phyloP scores from a whole-genome alignment of 2,329 filamentous ascomycete genomes.

The Fonsecaea monophora region DNA sequence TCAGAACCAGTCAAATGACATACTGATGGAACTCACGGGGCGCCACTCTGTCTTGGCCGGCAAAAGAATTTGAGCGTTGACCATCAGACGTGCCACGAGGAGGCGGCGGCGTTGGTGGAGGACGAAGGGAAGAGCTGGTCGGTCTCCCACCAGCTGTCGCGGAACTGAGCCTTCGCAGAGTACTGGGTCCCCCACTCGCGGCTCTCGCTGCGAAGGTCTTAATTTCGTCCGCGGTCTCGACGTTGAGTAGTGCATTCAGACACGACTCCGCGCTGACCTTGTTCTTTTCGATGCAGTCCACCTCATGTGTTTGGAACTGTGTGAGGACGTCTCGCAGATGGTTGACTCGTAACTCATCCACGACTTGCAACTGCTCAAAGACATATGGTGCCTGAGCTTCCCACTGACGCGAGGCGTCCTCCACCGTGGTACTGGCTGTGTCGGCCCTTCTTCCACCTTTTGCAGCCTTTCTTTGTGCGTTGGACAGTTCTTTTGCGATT shows the following conservation, averaged over 20 bases:
- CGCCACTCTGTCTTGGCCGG: constrained; percentile 47
- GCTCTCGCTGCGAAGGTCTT: constrained; percentile 67
- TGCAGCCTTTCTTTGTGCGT: constrained; percentile 82
- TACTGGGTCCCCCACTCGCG: constrained; percentile 45
- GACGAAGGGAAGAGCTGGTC: constrained; percentile 37
- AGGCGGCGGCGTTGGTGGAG: constrained; percentile 48
- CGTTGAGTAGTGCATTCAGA: constrained; percentile 80
- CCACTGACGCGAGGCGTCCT: constrained; percentile 85
- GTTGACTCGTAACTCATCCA: constrained; percentile 89
- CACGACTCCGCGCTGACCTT: constrained; percentile 78
- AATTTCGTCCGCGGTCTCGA: constrained; percentile 87
- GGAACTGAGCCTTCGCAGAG: constrained; percentile 49
- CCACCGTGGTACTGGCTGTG: constrained; percentile 74
- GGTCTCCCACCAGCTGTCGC: constrained; percentile 41
- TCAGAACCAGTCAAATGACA: constrained; percentile 7
- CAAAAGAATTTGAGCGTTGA: constrained; percentile 57
- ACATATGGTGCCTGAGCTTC: constrained; percentile 93
- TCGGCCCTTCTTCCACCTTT: constrained; percentile 76
- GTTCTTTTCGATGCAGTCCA: constrained; percentile 80
- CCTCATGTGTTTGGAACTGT: constrained; percentile 90
- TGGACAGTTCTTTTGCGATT: constrained; percentile 84
- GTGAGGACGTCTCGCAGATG: constrained; percentile 89
- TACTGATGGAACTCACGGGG: constrained; percentile 45
- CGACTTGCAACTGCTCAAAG: constrained; percentile 87
- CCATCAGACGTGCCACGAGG: constrained; percentile 58